Evolutionary conservation across 805 yeast genomes (phyloP), one percentile per base, ranked within the genome.

Genomic region (Sugiyamaella boreocaroliniensis): DNA sequence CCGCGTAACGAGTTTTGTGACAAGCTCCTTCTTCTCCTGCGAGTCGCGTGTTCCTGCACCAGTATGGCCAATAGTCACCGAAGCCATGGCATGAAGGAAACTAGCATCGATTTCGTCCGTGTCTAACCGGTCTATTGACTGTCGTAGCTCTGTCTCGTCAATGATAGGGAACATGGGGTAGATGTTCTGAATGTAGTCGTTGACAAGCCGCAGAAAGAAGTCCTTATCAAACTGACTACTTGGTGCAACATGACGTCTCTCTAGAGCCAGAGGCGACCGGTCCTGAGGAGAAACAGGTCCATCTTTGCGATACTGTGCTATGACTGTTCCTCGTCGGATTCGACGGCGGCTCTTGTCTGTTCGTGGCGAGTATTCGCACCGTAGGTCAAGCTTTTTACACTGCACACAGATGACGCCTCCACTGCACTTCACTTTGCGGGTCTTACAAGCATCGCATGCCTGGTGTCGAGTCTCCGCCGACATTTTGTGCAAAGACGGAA

Each of bases 401-500:
- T 50, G 51, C 34, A 47, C 48, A 45, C 56, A 54, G n/a, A 11
- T 29, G 19, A 26, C 44, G 5, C n/a, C 40, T 12, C 55, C 56
- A 16, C 46, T 42, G 47, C 58, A 55, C 50, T 53, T 50, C 34
- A 55, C 54, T 40, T 55, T 55, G 2, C 58, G 48, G 3, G 45
- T 14, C 43, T 50, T 44, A 45, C 58, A 55, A 15, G 53, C 55
- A 11, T 47, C 55, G 46, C 58, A 55, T 10, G 57, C 55, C 43
- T 18, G 43, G 11, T 40, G 43, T 14, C 43, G 37, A 32, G 37
- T 2, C n/a, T 32, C 37, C 8, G 37, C 3, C 37, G 11, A 5
- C 10, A 9, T 32, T 32, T 10, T 4, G 5, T 32, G 4, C n/a
- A 4, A 14, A 32, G 37, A 32, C 8, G 37, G 37, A 32, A 14